A percentile compares a stretch with the other conserved stretches of the same genome.
Evolutionary conservation across 345 rosid species (phyloP).

Genomic region (Psidium friedrichsthalianum): DNA sequence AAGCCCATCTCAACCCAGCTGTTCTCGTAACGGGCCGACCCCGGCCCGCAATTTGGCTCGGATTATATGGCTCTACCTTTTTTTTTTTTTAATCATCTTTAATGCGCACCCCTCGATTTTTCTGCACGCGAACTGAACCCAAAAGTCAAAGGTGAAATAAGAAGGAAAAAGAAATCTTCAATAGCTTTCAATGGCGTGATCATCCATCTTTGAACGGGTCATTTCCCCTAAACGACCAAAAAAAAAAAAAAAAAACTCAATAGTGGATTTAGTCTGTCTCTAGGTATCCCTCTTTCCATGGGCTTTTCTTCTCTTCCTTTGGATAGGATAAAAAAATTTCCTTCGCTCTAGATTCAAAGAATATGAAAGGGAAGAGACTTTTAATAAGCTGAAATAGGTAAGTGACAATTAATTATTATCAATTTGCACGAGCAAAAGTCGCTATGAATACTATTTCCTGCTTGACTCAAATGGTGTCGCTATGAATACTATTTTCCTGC

Average conservation of each 20-base stretch:
- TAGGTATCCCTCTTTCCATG: too few species aligned
- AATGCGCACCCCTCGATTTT: too few species aligned
- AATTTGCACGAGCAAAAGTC: background rate
- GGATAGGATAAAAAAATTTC: background rate
- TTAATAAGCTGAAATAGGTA: background rate
- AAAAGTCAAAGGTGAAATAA: too few species aligned
- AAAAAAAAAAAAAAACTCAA: too few species aligned
- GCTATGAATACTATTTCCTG: background rate
- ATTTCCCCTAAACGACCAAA: background rate
- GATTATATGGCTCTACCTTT: too few species aligned
- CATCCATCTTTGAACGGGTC: background rate
- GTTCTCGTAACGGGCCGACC: too few species aligned
- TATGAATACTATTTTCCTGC: background rate
- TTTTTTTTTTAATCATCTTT: too few species aligned
- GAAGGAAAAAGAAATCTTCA: background rate
- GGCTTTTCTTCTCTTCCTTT: background rate
- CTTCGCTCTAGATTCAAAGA: background rate
- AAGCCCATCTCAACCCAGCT: too few species aligned
- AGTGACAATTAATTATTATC: background rate
- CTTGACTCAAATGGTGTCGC: background rate
- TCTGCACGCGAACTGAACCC: too few species aligned
- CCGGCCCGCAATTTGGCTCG: too few species aligned
- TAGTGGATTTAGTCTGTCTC: too few species aligned
- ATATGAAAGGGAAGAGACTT: background rate
- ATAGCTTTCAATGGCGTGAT: background rate